Conservation (phyloP, 306 rosid genomes). For the Abrus precatorius region DNA sequence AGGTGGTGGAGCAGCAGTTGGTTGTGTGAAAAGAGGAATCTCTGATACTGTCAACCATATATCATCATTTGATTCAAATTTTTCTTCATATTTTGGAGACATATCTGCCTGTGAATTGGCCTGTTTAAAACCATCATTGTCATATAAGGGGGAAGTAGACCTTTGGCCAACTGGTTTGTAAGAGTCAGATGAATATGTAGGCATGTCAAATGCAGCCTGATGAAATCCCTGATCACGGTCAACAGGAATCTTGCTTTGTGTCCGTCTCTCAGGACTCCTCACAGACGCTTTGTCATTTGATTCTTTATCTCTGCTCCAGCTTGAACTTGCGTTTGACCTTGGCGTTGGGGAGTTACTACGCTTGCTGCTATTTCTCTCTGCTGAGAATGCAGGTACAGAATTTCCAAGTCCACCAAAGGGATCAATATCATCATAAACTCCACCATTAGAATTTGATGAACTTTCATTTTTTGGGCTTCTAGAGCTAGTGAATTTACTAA, state of each 20-base stretch:
- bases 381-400: constrained; percentile 74
- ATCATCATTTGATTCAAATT: constrained; percentile 66
- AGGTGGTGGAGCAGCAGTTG: constrained; percentile 97
- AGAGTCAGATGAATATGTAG: constrained; percentile 65
- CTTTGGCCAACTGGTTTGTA: constrained; percentile 64
- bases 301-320: constrained; percentile 65
- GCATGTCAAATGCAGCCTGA: constrained; percentile 67
- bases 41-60: constrained; percentile 93
- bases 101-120: constrained; percentile 56
- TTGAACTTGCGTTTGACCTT: constrained; percentile 60
- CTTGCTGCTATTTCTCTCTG: constrained; percentile 68
- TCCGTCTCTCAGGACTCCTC: constrained; percentile 68
- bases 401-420: constrained; percentile 85
- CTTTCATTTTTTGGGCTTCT: constrained; percentile 62
- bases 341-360: constrained; percentile 61
- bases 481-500: constrained; percentile 70
- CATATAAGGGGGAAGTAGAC: constrained; percentile 71
- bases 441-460: constrained; percentile 62
- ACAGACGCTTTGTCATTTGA: constrained; percentile 59
- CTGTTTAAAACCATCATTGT: constrained; percentile 54
- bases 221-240: constrained; percentile 70
- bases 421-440: constrained; percentile 69
- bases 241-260: constrained; percentile 63
- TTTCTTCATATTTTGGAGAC: constrained; percentile 71
- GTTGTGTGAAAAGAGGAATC: constrained; percentile 91